Base-by-base conservation (phyloP, 73 alveolate species). In the Paramecium biaurelia region DNA sequence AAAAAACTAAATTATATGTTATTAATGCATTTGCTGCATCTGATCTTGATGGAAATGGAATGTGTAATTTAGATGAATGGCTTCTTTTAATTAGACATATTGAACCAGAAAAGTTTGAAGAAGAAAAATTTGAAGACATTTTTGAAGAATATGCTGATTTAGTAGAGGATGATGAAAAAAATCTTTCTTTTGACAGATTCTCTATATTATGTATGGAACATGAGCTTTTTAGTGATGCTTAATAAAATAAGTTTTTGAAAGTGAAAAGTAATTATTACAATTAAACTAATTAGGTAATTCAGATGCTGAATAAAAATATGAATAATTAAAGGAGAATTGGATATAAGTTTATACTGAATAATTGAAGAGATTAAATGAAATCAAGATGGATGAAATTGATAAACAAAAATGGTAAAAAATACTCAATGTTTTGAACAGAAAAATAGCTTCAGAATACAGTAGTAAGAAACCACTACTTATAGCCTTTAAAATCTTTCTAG, bases 11-110 rank as follows among this genome's bases (percentile, higher is more conserved):
- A 38, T 10, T 35, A 38, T 87, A 67, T 87, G 93, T 87, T 4
- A 87, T 87, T 6, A 87, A 87, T 43, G 93, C 93, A 1, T 87
- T 87, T 63, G 74, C 85, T 4, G 93, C 93, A 20, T 37, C 90
- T 20, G 93, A 87, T 87, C 70, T 87, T 15, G 93, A 87, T 68
- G 93, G 93, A 9, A 87, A 87, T 87, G 76, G 88, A 15, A 87
- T 67, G 86, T 87, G 93, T 38, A 87, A 87, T 38, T 15, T 87
- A 23, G 86, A 87, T 24, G 93, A 87, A 87, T 87, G 93, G 93
- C 56, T 72, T 1, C 56, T 87, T n/a, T 70, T 87, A 21, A 87
- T 49, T 38, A 87, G 89, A 63, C 89, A 87, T 57, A 87, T 87
- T 1, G 93, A 87, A 70, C 74, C 89, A 2, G 93, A 87, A 1